These are phyloP conservation scores for Beta macrorhiza DNA, from an alignment of 179 eudicot species.

Conservation along the genomic window DNA sequence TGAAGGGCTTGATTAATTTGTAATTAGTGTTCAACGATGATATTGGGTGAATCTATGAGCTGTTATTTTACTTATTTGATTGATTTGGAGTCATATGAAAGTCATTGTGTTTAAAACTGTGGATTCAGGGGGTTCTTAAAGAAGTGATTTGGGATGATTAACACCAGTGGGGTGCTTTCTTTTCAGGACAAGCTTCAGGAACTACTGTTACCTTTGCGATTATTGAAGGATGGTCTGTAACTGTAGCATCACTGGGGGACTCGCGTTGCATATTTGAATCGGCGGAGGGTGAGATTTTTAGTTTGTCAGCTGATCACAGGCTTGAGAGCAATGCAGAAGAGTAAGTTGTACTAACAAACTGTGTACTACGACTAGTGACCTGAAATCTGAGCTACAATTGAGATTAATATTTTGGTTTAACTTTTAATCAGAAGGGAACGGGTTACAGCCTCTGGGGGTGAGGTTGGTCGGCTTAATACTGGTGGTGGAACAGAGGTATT, in stretches of 20 bases:
- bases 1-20: neutral
- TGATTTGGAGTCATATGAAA: neutral
- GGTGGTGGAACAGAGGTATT: constrained; percentile 94
- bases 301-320: constrained; percentile 94
- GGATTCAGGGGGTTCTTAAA: neutral
- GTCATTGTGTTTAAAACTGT: neutral
- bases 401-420: constrained; percentile 7
- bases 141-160: too few relatives aligned
- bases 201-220: constrained; percentile 91
- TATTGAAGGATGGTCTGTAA: constrained; percentile 83
- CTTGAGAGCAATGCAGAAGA: constrained; percentile 82
- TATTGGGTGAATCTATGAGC: neutral
- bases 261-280: constrained; percentile 91
- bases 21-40: neutral
- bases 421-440: constrained; percentile 68
- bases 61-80: neutral
- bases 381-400: neutral
- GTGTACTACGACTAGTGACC: neutral
- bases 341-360: constrained; percentile 41
- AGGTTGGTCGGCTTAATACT: constrained; percentile 96
- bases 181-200: constrained; percentile 84
- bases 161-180: neutral
- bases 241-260: constrained; percentile 97
- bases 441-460: constrained; percentile 91
- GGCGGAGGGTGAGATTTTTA: constrained; percentile 73